Base-by-base conservation (phyloP, 2,329 filamentous ascomycete genomes). In the Teratosphaeria zuluensis region DNA sequence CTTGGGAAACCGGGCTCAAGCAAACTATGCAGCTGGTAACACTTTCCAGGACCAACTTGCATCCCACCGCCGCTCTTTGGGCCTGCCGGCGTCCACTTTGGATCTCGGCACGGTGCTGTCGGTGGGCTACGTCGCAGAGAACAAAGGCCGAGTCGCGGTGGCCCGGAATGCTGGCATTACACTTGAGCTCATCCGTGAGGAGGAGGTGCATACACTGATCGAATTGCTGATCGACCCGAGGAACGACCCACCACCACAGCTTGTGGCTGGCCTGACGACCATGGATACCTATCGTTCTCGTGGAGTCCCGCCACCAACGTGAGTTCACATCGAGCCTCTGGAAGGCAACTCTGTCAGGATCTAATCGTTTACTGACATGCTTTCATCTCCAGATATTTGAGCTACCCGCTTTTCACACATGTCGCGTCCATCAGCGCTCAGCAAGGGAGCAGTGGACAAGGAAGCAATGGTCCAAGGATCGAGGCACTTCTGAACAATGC, bases 71-170 rank as follows among this genome's bases (percentile, higher is more conserved):
- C 59, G 33, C 0, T 4, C 16, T 1, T 62, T 55, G 2, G 68
- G 69, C 1, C 56, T 69, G 3, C 54, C 59, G 4, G 68, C 63
- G 7, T 53, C 57, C 8, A 58, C 64, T 0, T 54, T 73, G 21
- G 64, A 71, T 52, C 57, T 73, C 1, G 70, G 69, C 14, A 59
- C 63, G 2, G 63, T 73, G 12, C 56, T 64, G 14, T 66, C 64
- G 33, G 65, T 71, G 30, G 71, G 71, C 19, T 66, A 66, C 21
- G 55, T 70, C 24, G 56, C 60, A 30, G 61, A 68, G 48, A 55
- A 58, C 19, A 21, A 33, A 14, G 57, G 21, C 11, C 46, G 56
- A 12, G 30, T 57, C 12, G 21, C 35, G 3, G 48, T 59, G 1
- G 35, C 38, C n/a, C 42, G 28, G 30, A 19, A 33, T 3, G 52